Evolutionary conservation across 768 basidiomycete species (phyloP).

Genomic region (Xerocomus potaroensis): DNA sequence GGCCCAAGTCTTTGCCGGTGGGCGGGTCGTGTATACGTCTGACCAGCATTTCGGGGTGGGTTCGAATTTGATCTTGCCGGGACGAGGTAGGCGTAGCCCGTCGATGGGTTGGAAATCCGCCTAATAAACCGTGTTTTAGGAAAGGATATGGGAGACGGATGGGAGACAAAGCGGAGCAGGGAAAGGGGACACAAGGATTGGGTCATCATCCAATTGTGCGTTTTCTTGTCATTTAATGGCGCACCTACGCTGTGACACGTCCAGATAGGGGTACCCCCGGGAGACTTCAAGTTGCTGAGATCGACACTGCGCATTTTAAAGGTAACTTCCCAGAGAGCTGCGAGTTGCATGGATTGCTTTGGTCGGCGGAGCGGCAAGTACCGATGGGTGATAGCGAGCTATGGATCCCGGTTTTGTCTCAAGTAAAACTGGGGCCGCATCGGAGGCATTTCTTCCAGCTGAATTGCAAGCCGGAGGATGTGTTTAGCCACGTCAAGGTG

Average conservation of each 20-base stretch:
- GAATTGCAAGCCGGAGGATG: conserved; percentile 50
- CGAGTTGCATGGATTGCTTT: conserved; percentile 61
- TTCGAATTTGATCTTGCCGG: conserved; percentile 86
- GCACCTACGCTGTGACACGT: background rate
- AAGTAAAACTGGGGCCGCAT: conserved; percentile 83
- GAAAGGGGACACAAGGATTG: conserved; percentile 82
- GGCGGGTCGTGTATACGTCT: conserved; percentile 75
- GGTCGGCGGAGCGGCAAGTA: conserved; percentile 24
- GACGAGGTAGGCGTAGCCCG: conserved; percentile 58
- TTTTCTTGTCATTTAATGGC: conserved; percentile 6
- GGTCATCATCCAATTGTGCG: conserved; percentile 84
- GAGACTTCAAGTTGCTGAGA: conserved; percentile 69
- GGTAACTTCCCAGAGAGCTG: conserved; percentile 93
- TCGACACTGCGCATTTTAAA: conserved; percentile 94
- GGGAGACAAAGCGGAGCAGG: conserved; percentile 94
- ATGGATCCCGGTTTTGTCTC: conserved; percentile 75
- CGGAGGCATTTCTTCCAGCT: conserved; percentile 87
- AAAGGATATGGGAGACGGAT: conserved; percentile 95
- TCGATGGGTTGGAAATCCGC: background rate
- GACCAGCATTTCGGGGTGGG: conserved; percentile 97
- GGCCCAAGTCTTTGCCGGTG: conserved; percentile 88
- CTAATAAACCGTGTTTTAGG: conserved; percentile 33
- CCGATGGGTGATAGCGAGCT: conserved; percentile 36
- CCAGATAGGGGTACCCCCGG: conserved; percentile 64
- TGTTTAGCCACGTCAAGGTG: conserved; percentile 80